Conservation (phyloP, 176 grass and related monocot species). For the Rhipidocladum racemiflorum region DNA sequence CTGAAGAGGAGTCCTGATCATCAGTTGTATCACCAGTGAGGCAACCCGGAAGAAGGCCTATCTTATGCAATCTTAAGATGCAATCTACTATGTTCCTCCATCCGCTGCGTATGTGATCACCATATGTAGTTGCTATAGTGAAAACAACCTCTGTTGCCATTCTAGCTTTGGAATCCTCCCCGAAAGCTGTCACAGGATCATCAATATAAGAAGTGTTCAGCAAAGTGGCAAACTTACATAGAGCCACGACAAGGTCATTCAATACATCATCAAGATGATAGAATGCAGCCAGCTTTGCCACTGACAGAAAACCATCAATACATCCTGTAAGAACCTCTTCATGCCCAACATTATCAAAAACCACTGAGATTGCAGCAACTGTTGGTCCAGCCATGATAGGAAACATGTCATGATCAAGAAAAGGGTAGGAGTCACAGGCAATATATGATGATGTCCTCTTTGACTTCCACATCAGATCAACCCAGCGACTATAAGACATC, state of each 20-base stretch:
- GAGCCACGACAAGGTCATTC: constrained; percentile 90
- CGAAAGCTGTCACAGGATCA: constrained; percentile 79
- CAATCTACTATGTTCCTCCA: constrained; percentile 92
- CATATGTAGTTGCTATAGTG: constrained; percentile 84
- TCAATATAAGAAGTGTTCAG: constrained; percentile 60
- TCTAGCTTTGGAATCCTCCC: constrained; percentile 87
- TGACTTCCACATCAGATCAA: constrained; percentile 86
- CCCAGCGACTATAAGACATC: constrained; percentile 92
- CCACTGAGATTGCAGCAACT: constrained; percentile 90
- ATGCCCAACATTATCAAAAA: constrained; percentile 92
- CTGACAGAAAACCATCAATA: constrained; percentile 80
- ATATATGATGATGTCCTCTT: constrained; percentile 77
- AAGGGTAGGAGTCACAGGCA: constrained; percentile 60
- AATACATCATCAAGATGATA: constrained; percentile 84
- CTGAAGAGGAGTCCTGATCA: constrained; percentile 65
- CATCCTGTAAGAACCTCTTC: constrained; percentile 67
- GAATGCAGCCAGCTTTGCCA: constrained; percentile 82
- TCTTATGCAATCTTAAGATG: constrained; percentile 81
- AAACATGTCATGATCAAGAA: constrained; percentile 96
- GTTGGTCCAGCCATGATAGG: constrained; percentile 74
- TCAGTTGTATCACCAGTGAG: constrained; percentile 60
- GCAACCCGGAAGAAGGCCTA: constrained; percentile 67
- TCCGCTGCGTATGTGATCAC: constrained; percentile 73
- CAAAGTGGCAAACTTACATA: constrained; percentile 90
- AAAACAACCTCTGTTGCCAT: constrained; percentile 92